Conservation (phyloP, 306 rosid genomes). For the Acacia melanoxylon region DNA sequence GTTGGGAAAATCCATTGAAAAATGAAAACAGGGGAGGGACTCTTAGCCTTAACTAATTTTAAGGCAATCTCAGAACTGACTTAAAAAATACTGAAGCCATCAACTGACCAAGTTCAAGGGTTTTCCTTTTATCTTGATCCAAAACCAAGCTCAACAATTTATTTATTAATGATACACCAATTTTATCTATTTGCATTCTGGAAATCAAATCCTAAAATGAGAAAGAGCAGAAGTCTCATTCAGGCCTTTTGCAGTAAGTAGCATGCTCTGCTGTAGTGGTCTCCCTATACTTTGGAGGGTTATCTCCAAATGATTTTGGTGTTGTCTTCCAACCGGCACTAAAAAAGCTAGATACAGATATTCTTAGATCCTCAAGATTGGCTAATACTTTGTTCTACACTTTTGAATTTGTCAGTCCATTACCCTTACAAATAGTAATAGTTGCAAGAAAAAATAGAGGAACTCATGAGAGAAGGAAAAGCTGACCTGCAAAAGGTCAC, state of each 20-base stretch:
- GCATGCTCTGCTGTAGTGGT: slow-evolving; percentile 32
- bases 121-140: background rate
- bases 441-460: background rate
- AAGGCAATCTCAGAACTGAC: background rate
- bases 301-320: slow-evolving; percentile 35
- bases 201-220: slow-evolving; percentile 36
- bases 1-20: background rate
- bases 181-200: background rate
- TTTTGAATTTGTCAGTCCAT: slow-evolving; percentile 35
- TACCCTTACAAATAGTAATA: background rate
- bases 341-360: slow-evolving; percentile 38
- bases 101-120: background rate
- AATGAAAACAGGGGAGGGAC: background rate
- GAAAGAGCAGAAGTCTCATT: slow-evolving; percentile 37
- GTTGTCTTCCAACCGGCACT: background rate
- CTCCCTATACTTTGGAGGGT: slow-evolving; percentile 49
- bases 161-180: background rate
- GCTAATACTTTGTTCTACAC: slow-evolving; percentile 37
- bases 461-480: background rate
- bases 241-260: slow-evolving; percentile 22
- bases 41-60: background rate
- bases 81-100: background rate
- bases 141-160: background rate
- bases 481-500: slow-evolving; percentile 42
- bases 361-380: slow-evolving; percentile 33